phyloP scores from a whole-genome alignment of 192 early-diverging fungal genomes.

The Coemansia aciculifera region DNA sequence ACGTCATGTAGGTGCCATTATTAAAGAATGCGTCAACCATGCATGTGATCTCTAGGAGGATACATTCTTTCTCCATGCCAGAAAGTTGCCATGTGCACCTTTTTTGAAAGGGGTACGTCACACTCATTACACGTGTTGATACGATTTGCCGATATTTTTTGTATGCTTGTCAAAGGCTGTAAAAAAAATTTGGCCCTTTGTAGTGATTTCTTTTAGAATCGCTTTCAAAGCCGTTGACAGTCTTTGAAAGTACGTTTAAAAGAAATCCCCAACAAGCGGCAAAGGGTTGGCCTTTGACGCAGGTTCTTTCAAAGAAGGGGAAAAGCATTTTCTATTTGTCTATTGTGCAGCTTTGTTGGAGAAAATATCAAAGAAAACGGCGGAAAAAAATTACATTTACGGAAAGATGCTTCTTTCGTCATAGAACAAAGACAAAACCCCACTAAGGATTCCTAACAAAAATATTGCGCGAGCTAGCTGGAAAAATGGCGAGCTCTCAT shows the following conservation, averaged over 20 bases:
- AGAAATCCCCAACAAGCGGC: neutral
- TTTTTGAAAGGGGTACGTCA: neutral
- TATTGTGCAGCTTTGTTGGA: neutral
- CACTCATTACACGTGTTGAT: neutral
- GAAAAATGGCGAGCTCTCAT: neutral
- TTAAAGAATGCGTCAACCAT: neutral
- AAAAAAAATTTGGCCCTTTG: no score
- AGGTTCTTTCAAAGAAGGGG: neutral
- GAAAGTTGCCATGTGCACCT: neutral
- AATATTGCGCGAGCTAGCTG: neutral
- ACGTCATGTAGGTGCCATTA: neutral
- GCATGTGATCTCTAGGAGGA: neutral
- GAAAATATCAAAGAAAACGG: neutral
- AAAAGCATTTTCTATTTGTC: neutral
- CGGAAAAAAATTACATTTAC: no score
- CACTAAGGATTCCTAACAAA: neutral
- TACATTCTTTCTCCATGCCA: neutral
- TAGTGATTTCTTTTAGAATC: no score
- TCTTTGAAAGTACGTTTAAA: no score
- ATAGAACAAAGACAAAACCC: neutral
- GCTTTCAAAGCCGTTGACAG: no score
- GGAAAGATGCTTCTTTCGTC: neutral
- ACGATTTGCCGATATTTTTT: no score
- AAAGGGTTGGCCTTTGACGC: neutral
- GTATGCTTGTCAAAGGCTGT: no score